A percentile compares a stretch with the other conserved stretches of the same genome.
Conservation (phyloP, 176 grass and related monocot species). For the Olyra latifolia region DNA sequence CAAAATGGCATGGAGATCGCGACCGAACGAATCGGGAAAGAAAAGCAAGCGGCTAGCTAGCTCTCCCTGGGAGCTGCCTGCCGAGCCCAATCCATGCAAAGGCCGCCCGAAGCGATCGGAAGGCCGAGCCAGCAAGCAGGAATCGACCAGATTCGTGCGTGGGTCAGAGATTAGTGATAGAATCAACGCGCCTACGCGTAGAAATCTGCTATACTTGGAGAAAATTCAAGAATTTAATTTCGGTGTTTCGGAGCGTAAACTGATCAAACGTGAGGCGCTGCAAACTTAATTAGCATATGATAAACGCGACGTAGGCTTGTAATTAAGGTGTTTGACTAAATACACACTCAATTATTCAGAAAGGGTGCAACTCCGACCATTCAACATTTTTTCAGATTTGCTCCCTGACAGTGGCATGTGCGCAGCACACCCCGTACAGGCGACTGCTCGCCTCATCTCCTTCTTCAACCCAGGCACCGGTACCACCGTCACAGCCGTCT, state of each 20-base stretch:
- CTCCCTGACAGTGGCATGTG: too few species aligned
- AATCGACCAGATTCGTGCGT: not conserved
- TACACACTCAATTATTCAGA: too few species aligned
- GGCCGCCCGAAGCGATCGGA: slow-evolving; percentile 28
- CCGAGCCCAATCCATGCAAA: not conserved
- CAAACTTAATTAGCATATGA: too few species aligned
- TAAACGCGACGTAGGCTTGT: too few species aligned
- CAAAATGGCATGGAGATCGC: not conserved
- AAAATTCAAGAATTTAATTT: not conserved
- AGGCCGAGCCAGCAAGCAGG: slow-evolving; percentile 9
- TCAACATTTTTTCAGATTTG: too few species aligned
- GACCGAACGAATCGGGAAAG: slow-evolving; percentile 22
- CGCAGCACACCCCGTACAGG: too few species aligned
- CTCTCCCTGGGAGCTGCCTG: not conserved
- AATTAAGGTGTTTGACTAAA: too few species aligned
- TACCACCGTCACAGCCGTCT: too few species aligned
- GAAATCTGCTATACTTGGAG: not conserved
- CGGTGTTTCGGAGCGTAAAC: not conserved
- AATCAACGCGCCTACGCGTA: not conserved
- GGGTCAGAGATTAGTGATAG: not conserved
- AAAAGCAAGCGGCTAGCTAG: slow-evolving; percentile 8
- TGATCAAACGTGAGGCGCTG: too few species aligned
- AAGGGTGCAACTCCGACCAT: too few species aligned
- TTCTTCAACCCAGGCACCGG: too few species aligned
- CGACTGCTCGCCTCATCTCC: too few species aligned